Percentiles rank a stretch among this genome's conserved stretches.
These are phyloP conservation scores for Trametes punicea DNA, from an alignment of 768 basidiomycete species.

Conservation along the genomic window DNA sequence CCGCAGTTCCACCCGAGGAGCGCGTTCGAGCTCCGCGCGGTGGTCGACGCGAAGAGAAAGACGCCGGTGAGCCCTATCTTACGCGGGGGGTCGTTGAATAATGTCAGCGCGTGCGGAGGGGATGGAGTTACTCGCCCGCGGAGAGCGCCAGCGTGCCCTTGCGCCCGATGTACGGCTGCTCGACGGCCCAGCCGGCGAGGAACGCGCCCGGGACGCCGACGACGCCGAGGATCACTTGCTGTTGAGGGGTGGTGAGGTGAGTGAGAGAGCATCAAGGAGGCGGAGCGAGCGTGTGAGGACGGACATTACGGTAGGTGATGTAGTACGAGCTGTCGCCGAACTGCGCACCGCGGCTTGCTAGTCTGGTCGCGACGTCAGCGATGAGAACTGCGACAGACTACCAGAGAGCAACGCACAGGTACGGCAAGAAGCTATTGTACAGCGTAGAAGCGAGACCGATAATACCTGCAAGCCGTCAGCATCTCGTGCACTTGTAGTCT, in stretches of 20 bases:
- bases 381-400: background rate
- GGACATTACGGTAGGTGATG: constrained; percentile 37
- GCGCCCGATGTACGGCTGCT: constrained; percentile 59
- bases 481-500: background rate
- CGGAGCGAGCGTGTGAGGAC: constrained; percentile 4
- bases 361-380: constrained; percentile 20
- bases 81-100: constrained; percentile 44
- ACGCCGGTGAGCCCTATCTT: constrained; percentile 65
- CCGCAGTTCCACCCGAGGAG: constrained; percentile 80
- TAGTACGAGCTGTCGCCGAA: constrained; percentile 35
- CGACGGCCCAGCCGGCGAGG: constrained; percentile 68
- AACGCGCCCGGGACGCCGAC: constrained; percentile 72
- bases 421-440: constrained; percentile 38
- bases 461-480: constrained; percentile 23
- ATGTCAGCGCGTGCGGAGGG: constrained; percentile 24
- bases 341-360: constrained; percentile 33
- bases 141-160: constrained; percentile 64
- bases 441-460: constrained; percentile 36
- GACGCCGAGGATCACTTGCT: constrained; percentile 70
- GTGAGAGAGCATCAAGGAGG: background rate
- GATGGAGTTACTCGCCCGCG: constrained; percentile 45
- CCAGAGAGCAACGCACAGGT: constrained; percentile 25
- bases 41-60: constrained; percentile 74
- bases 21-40: constrained; percentile 62
- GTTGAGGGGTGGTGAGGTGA: background rate